A percentile compares a stretch with the other conserved stretches of the same genome.
These are phyloP conservation scores for Suillus occidentalis DNA, from an alignment of 768 basidiomycete species.

Conservation along the genomic window DNA sequence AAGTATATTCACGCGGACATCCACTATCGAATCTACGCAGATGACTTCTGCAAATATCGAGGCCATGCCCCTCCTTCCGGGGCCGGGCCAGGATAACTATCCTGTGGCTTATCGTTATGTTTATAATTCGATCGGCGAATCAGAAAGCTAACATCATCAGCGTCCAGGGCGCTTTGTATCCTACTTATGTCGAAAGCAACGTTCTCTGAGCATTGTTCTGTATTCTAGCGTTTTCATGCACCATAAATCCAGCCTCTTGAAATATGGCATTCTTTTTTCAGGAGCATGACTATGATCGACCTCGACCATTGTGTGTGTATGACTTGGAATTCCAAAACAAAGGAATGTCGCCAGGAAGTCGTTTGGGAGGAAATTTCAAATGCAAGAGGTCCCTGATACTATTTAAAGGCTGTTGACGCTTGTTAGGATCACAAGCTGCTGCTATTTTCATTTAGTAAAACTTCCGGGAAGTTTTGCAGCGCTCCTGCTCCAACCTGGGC, in stretches of 20 bases:
- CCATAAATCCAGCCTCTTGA: not conserved
- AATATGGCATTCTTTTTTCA: not conserved
- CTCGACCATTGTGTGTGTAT: not conserved
- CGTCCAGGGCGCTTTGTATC: not conserved
- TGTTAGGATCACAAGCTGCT: too few relatives aligned
- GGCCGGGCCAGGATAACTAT: not conserved
- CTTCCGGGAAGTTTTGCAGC: too few relatives aligned
- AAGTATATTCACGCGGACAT: conserved; percentile 25
- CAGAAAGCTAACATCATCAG: not conserved
- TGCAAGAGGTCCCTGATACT: too few relatives aligned
- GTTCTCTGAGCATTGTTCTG: not conserved
- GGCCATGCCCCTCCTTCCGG: not conserved
- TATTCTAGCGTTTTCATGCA: not conserved
- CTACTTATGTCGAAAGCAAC: not conserved
- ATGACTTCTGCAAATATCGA: not conserved
- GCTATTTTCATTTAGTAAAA: too few relatives aligned
- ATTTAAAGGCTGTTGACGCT: too few relatives aligned
- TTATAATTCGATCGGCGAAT: not conserved
- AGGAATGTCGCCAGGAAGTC: too few relatives aligned
- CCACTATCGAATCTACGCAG: conserved; percentile 34
- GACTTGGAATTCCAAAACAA: not conserved
- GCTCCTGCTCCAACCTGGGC: too few relatives aligned
- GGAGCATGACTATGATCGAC: not conserved
- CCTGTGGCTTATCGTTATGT: not conserved
- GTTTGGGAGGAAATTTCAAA: too few relatives aligned